phyloP scores from a whole-genome alignment of 768 basidiomycete species.

The Suillus placidus region DNA sequence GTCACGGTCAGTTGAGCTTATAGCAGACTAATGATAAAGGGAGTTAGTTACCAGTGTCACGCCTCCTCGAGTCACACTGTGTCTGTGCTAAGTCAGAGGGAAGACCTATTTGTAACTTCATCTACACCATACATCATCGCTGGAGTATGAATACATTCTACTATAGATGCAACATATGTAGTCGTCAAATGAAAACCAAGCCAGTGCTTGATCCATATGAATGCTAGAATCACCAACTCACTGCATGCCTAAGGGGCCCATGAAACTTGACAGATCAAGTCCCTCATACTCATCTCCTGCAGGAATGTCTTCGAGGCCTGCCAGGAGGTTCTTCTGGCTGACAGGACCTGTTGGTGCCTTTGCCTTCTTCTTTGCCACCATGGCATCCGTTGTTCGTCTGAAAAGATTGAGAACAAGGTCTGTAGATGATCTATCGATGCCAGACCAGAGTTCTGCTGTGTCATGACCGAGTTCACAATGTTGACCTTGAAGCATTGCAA shows the following conservation, averaged over 20 bases:
- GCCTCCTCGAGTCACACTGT: too few species aligned
- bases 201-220: conserved; percentile 19
- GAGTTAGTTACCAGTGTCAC: too few species aligned
- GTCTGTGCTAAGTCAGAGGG: background rate
- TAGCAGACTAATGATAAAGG: too few species aligned
- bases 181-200: conserved; percentile 18
- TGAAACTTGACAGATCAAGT: conserved; percentile 84
- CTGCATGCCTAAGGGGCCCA: conserved; percentile 72
- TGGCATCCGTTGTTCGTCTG: conserved; percentile 72
- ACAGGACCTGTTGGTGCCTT: conserved; percentile 58
- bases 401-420: conserved; percentile 96
- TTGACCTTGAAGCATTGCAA: conserved; percentile 99
- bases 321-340: conserved; percentile 81
- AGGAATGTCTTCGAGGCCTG: conserved; percentile 90
- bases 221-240: conserved; percentile 27
- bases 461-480: conserved; percentile 95
- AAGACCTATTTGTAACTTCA: conserved; percentile 7
- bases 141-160: conserved; percentile 35
- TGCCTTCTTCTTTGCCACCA: conserved; percentile 52
- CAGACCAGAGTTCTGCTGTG: conserved; percentile 94
- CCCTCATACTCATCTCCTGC: conserved; percentile 91
- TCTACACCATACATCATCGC: conserved; percentile 38
- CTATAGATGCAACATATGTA: conserved; percentile 39
- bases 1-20: too few species aligned
- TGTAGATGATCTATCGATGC: conserved; percentile 96